Percentiles rank a stretch among this genome's conserved stretches.
phyloP scores from a whole-genome alignment of 768 basidiomycete genomes.

The Gymnopilus dilepis region DNA sequence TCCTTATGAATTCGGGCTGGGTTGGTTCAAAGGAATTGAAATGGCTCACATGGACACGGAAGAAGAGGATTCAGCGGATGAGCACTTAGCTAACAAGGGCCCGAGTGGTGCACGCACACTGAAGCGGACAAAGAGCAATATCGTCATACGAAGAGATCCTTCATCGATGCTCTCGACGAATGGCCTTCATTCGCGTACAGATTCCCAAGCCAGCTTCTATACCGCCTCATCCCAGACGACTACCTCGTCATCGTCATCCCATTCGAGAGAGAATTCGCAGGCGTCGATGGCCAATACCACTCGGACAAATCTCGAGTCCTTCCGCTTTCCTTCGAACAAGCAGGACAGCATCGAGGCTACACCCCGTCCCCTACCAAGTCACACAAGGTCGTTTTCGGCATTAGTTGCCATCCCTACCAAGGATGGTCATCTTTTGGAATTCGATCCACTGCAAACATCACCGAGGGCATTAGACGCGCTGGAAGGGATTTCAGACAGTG shows the following conservation, averaged over 20 bases:
- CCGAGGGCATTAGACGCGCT: conserved; percentile 75
- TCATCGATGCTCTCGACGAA: conserved; percentile 41
- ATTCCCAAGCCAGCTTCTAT: conserved; percentile 57
- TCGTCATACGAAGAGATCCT: conserved; percentile 66
- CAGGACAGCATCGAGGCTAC: conserved; percentile 35
- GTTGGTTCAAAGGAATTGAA: conserved; percentile 57
- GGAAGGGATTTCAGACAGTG: conserved; percentile 79
- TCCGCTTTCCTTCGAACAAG: conserved; percentile 33
- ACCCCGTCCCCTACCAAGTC: conserved; percentile 39
- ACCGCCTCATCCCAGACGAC: conserved; percentile 41
- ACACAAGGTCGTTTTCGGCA: conserved; percentile 52
- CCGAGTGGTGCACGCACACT: conserved; percentile 35
- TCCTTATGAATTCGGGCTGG: conserved; percentile 70
- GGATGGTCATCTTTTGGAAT: conserved; percentile 83
- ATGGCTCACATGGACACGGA: conserved; percentile 41
- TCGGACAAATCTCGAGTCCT: conserved; percentile 27
- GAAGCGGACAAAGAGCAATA: conserved; percentile 61
- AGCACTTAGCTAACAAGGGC: conserved; percentile 31
- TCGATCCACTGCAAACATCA: conserved; percentile 80
- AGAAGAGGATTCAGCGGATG: conserved; percentile 33
- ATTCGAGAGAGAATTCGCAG: conserved; percentile 52
- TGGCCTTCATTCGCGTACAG: conserved; percentile 49
- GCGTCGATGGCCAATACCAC: conserved; percentile 26
- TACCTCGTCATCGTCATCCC: conserved; percentile 38
- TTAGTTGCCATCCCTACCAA: conserved; percentile 79